Percentiles rank a stretch among this genome's conserved stretches.
phyloP scores from a whole-genome alignment of 2,329 filamentous ascomycete genomes.

The Fulvia fulva region DNA sequence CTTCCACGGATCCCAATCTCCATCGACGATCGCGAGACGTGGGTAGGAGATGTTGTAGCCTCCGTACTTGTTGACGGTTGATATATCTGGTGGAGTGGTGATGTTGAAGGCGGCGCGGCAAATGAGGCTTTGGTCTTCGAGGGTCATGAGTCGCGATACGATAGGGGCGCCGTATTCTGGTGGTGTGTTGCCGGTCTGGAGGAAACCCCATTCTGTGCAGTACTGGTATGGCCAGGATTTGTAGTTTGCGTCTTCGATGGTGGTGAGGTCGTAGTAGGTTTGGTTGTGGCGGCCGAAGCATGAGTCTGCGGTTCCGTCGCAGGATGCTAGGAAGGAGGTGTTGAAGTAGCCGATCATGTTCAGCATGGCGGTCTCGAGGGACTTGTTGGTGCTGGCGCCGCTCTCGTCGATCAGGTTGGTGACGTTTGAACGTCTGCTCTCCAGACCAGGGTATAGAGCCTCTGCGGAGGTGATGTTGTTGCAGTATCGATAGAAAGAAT shows the following conservation, averaged over 20 bases:
- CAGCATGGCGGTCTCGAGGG: conserved; percentile 50
- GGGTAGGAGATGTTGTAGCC: conserved; percentile 67
- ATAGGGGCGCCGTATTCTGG: conserved; percentile 57
- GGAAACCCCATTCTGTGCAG: conserved; percentile 68
- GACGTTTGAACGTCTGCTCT: conserved; percentile 38
- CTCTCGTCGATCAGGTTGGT: conserved; percentile 45
- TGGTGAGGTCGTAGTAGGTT: conserved; percentile 27
- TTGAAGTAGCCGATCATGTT: conserved; percentile 57
- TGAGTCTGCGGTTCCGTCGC: conserved; percentile 45
- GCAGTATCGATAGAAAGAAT: conserved; percentile 53
- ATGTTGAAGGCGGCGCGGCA: conserved; percentile 70
- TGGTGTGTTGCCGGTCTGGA: conserved; percentile 70
- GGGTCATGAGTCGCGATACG: conserved; percentile 61
- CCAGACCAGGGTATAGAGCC: conserved; percentile 42
- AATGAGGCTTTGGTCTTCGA: conserved; percentile 58
- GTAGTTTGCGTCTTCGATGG: conserved; percentile 16
- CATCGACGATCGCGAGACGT: conserved; percentile 73
- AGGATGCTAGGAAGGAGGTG: conserved; percentile 39
- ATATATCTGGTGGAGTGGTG: conserved; percentile 57
- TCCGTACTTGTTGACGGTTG: conserved; percentile 71
- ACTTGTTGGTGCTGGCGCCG: conserved; percentile 43
- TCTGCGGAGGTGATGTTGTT: conserved; percentile 50
- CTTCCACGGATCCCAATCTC: conserved; percentile 76
- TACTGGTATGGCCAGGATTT: conserved; percentile 56
- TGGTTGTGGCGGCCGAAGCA: conserved; percentile 50